Evolutionary conservation across 805 yeast genomes (phyloP), one percentile per base, ranked within the genome.

Genomic region (Starmerella davenportii): DNA sequence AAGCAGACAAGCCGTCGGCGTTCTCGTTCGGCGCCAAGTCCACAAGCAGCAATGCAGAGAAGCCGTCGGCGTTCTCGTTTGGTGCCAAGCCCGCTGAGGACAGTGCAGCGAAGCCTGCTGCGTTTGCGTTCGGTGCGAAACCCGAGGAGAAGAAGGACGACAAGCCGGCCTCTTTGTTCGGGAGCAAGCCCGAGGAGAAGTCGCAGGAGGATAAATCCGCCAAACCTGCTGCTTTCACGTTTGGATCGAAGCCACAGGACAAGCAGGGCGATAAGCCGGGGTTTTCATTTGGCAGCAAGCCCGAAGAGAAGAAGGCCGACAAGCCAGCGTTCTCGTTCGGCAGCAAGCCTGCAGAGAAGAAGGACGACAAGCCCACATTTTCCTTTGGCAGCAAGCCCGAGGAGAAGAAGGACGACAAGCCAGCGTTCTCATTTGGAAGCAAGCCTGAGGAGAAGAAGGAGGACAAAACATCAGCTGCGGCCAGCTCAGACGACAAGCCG

Each of bases 281-380:
- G 13, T 38, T 36, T 24, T 35, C 40, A 15, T 48, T 50, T 37
- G 53, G 55, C 13, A 27, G 38, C 17, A 34, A 42, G 27, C 35
- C 48, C 5, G 46, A 39, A 1, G 39, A 21, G 9, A 34, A n/a
- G 14, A 15, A 46, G 23, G 40, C 39, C 32, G 46, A 38, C n/a
- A n/a, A 46, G 55, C 21, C 32, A 14, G 15, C 32, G 8, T 48
- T 54, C 31, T 52, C 61, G 3, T 48, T 50, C 35, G 54, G 52
- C 14, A 38, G 43, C n/a, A 43, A 43, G 30, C 38, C 44, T 17
- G 43, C 13, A 20, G 32, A 20, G 5, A 39, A 38, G n/a, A 48
- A 36, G 38, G 51, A 19, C 21, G 45, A 31, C 18, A 39, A 41
- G 30, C 30, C 43, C 23, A 36, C 48, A 21, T 47, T 54, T 27